Conservation (phyloP, 257 asterid genomes). For the Paraleonurus japonicus region DNA sequence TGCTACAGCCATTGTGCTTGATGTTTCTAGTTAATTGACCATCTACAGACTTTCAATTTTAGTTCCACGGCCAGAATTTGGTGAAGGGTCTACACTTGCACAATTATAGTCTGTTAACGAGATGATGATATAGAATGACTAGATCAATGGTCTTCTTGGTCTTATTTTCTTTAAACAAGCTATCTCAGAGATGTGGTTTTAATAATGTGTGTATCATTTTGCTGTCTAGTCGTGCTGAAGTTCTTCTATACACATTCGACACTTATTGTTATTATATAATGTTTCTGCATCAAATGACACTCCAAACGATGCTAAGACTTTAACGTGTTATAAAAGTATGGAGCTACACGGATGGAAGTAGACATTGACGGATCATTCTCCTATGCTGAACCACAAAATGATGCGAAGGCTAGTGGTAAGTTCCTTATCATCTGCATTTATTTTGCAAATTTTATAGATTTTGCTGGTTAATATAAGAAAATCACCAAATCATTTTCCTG, state of each 20-base stretch:
- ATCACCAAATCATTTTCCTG: slow-evolving; percentile 4
- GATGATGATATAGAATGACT: background rate
- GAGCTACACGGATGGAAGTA: slow-evolving; percentile 84
- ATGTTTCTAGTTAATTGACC: background rate
- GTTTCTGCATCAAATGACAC: slow-evolving; percentile 15
- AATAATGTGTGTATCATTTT: background rate
- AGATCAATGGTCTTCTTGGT: background rate
- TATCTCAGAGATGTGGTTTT: background rate
- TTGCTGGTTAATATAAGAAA: slow-evolving; percentile 23
- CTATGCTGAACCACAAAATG: slow-evolving; percentile 62
- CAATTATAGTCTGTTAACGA: background rate
- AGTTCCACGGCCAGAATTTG: background rate
- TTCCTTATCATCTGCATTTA: slow-evolving; percentile 15
- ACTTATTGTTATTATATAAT: slow-evolving; percentile 9
- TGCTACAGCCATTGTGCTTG: background rate
- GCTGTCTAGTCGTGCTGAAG: background rate
- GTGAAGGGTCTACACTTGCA: background rate
- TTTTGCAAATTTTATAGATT: background rate
- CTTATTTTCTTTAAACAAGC: slow-evolving; percentile 7
- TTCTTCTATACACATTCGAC: background rate
- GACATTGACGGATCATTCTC: slow-evolving; percentile 88
- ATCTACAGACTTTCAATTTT: background rate
- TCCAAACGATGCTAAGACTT: slow-evolving; percentile 32
- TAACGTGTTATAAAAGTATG: slow-evolving; percentile 57
- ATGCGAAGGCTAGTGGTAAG: slow-evolving; percentile 52